Base-by-base conservation (phyloP, 1,139 yeast genomes). In the Sugiyamaella paludigena region DNA sequence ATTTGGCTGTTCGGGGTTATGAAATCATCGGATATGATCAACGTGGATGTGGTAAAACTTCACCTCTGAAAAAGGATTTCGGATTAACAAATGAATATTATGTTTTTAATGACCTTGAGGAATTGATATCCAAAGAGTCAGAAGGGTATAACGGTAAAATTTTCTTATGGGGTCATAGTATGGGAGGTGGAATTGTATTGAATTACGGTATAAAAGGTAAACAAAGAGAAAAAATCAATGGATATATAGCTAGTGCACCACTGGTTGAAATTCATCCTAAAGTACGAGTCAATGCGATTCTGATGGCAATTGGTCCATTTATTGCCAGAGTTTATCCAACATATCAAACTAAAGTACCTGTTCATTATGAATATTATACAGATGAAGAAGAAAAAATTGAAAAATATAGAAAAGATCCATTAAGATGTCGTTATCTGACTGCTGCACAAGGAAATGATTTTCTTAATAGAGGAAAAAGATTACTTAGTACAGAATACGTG, bases 161-260 rank as follows among this genome's bases (percentile, higher is more conserved):
- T 38, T 78, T 75, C 60, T 64, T 92, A 55, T 74, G 80, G 69
- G 96, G 97, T 2, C 95, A 87, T 63, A 87, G 95, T n/a, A 89
- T 92, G 97, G 98, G 98, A 43, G 97, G 97, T 16, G 96, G 87
- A 0, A 82, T 88, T 47, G 72, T 74, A 0, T 72, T 89, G 54
- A 87, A 83, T 67, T 91, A 91, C 65, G 87, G 82, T 13, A 76
- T 84, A 46, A 70, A 71, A 41, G 97, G 97, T 2, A 77, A 73
- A 54, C 62, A 78, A 64, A 73, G 74, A 41, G 77, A 80, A 34
- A 61, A 73, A 26, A 59, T 91, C 45, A 71, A 73, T 43, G 84
- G 84, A 0, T 78, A 79, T 51, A 69, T 81, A 40, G 81, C 79
- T 1, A 72, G 78, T 33, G 91, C 85, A 1, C 97, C 98, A 0